Evolutionary conservation across 2,329 filamentous ascomycete species (phyloP), one percentile per base, ranked within the genome.

Genomic region (Ramularia collo-cygni): DNA sequence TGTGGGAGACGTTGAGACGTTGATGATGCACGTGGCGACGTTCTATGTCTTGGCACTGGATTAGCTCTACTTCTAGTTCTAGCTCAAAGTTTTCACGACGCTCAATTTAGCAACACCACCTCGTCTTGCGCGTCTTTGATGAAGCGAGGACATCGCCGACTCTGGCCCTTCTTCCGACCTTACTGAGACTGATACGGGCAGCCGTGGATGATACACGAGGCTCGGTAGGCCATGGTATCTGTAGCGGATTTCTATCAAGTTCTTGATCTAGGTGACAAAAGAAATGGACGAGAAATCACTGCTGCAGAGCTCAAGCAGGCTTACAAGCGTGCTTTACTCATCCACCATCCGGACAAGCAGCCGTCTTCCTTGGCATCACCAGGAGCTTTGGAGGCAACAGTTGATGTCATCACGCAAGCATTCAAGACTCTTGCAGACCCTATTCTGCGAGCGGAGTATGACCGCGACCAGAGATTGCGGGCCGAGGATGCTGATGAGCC

Each of bases 381-480:
- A 37, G 18, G 3, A 30, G 14, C 21, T 35, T 15, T 17, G 16
- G 15, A 9, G 26, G 40, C 52, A 6, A 72, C 71, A 8, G 64
- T 81, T 34, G 77, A 81, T 54, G 65, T 76, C 33, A 76, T 81
- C 18, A 73, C 71, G 13, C 58, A 68, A n/a, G 77, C 77, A 3
- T 79, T 76, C 56, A 69, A 68, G 37, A 68, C 68, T 1, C 67
- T 81, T 2, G 64, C 66, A 0, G 63, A 74, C 31, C 61, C 69
- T 0, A 29, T 34, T 2, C 44, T 60, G 5, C 68, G 68, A 27
- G 53, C 58, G 0, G 70, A 72, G 35, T 79, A 77, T 50, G 70
- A 77, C 50, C 64, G 62, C 3, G 42, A 53, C 1, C 59, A 72
- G 31, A 33, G 15, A 10, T 28, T 28, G 4, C 58, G 60, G 12